phyloP scores from a whole-genome alignment of 257 asterid species.

The Solanum dulcamara region DNA sequence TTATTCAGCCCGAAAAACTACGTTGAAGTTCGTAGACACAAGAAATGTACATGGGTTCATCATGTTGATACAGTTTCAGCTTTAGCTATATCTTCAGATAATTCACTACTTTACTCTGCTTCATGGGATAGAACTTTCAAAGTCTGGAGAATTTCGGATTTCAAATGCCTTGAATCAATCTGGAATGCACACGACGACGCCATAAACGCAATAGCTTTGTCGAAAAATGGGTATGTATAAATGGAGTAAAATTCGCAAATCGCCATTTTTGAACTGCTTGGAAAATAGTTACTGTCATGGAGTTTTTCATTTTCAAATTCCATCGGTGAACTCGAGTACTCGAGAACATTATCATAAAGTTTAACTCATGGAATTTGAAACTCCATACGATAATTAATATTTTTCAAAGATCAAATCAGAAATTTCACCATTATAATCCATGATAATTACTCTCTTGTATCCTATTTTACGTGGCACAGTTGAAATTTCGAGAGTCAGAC shows the following conservation, averaged over 20 bases:
- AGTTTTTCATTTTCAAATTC: neutral
- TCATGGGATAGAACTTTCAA: constrained; percentile 81
- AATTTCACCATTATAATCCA: neutral
- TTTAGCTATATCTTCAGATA: constrained; percentile 39
- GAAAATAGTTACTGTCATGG: neutral
- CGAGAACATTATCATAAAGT: neutral
- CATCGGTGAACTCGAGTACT: neutral
- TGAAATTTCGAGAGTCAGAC: neutral
- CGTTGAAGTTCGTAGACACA: constrained; percentile 51
- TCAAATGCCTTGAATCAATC: constrained; percentile 55
- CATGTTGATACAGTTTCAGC: constrained; percentile 71
- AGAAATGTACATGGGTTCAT: constrained; percentile 62
- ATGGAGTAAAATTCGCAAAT: neutral
- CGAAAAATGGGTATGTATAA: constrained; percentile 25
- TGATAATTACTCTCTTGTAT: neutral
- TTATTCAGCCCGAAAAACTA: constrained; percentile 41
- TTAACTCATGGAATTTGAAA: neutral
- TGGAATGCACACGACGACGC: constrained; percentile 75
- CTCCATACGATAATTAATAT: neutral
- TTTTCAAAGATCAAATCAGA: neutral
- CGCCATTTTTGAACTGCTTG: neutral
- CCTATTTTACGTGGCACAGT: neutral
- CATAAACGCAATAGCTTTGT: constrained; percentile 44
- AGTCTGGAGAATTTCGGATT: constrained; percentile 64
- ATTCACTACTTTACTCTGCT: constrained; percentile 41